A percentile compares a stretch with the other conserved stretches of the same genome.
Conservation (phyloP, 1,284 basidiomycete genomes). For the Cronartium ribicola region DNA sequence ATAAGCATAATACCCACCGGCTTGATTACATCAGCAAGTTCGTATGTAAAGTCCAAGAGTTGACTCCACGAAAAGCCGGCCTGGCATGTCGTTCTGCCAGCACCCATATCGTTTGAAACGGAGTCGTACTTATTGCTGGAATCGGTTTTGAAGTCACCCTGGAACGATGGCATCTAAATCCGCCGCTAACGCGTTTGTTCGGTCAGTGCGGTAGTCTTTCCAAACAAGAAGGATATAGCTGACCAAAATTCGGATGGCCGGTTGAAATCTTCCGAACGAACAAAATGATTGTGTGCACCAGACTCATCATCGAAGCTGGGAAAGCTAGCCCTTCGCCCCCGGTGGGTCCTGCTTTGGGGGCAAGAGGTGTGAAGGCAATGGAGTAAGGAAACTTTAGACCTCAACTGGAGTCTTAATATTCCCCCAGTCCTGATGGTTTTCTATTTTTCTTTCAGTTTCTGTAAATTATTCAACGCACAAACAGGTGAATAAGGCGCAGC, state of each 20-base stretch:
- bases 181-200: background rate
- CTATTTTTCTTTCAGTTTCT: slow-evolving; percentile 21
- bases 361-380: slow-evolving; percentile 97
- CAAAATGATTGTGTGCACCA: slow-evolving; percentile 22
- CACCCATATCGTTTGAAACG: too few relatives aligned
- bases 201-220: background rate
- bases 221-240: background rate
- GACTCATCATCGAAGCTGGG: slow-evolving; percentile 83
- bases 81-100: too few relatives aligned
- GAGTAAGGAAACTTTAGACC: slow-evolving; percentile 60
- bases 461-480: slow-evolving; percentile 42
- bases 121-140: too few relatives aligned
- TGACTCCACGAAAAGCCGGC: too few relatives aligned
- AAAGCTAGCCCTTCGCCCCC: slow-evolving; percentile 95
- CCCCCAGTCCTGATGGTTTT: background rate
- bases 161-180: background rate
- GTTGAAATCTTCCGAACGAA: background rate
- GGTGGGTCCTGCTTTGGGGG: slow-evolving; percentile 93
- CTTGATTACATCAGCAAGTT: too few relatives aligned
- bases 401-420: slow-evolving; percentile 41
- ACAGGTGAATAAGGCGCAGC: slow-evolving; percentile 6
- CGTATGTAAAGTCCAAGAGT: too few relatives aligned
- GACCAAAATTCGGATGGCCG: background rate
- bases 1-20: too few relatives aligned
- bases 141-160: too few relatives aligned